Percentiles rank a stretch among this genome's conserved stretches.
phyloP scores from a whole-genome alignment of 371 early-diverging fungal genomes.

The Circinella minor region DNA sequence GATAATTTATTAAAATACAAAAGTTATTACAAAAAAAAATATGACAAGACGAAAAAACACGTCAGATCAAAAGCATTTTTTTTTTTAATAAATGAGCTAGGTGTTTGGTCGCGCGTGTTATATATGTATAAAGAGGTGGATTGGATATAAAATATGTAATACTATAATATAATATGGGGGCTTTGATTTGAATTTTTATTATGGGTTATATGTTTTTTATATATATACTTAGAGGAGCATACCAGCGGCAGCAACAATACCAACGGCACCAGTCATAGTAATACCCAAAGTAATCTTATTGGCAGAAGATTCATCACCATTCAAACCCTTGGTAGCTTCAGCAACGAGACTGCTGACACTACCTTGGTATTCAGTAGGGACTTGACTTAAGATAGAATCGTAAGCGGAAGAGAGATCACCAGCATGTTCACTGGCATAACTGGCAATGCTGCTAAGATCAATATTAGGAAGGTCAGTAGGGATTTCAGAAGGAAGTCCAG shows the following conservation, averaged over 20 bases:
- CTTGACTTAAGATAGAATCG: background rate
- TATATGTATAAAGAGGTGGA: no score
- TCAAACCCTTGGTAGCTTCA: background rate
- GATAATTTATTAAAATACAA: background rate
- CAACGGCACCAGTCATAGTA: constrained; percentile 1
- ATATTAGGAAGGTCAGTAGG: background rate
- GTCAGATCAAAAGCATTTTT: no score
- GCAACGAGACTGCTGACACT: constrained; percentile 6
- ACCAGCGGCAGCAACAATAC: background rate
- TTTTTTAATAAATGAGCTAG: no score
- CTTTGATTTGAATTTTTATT: no score
- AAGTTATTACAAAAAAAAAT: no score
- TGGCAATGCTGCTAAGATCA: background rate
- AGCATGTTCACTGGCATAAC: background rate
- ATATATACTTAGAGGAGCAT: constrained; percentile 1
- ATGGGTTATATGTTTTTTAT: background rate
- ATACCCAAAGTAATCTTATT: background rate
- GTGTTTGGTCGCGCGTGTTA: no score
- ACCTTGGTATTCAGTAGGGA: constrained; percentile 1
- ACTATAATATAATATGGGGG: no score
- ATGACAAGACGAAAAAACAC: no score
- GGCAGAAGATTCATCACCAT: background rate
- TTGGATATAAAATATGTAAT: no score
- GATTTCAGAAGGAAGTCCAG: background rate
- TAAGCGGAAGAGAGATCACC: background rate